These are phyloP conservation scores for Vitis rotundifolia DNA, from an alignment of 164 flowering plant species.

Conservation along the genomic window DNA sequence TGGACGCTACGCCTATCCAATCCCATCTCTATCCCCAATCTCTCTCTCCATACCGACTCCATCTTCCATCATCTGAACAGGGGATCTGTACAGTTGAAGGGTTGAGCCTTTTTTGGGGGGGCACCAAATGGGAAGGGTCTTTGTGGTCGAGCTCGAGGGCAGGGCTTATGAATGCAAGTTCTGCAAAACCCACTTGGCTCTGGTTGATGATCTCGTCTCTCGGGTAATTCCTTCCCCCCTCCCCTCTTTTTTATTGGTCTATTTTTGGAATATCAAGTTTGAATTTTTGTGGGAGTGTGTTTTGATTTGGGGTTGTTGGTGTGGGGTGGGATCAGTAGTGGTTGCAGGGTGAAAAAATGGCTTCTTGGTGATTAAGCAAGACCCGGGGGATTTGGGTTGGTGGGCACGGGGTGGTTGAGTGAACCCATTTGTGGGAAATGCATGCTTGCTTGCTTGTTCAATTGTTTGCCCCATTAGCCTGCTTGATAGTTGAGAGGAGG, in stretches of 20 bases:
- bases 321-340: no score
- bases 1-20: no score
- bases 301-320: background rate
- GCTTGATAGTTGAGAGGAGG: no score
- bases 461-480: no score
- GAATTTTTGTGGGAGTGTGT: background rate
- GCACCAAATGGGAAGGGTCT: constrained; percentile 72
- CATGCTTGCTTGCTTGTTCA: no score
- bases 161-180: constrained; percentile 72
- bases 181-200: constrained; percentile 65
- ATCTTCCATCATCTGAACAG: background rate
- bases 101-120: constrained; percentile 1
- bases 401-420: no score
- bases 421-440: no score
- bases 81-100: background rate
- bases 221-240: constrained; percentile 33
- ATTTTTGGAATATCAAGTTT: background rate
- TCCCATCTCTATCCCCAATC: no score
- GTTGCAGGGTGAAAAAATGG: no score
- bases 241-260: background rate
- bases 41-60: no score
- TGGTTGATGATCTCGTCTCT: constrained; percentile 58
- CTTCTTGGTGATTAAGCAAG: no score
- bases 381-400: no score
- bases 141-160: constrained; percentile 72